Conservation (phyloP, 2,329 filamentous ascomycete genomes). For the Stachybotrys echinatus region DNA sequence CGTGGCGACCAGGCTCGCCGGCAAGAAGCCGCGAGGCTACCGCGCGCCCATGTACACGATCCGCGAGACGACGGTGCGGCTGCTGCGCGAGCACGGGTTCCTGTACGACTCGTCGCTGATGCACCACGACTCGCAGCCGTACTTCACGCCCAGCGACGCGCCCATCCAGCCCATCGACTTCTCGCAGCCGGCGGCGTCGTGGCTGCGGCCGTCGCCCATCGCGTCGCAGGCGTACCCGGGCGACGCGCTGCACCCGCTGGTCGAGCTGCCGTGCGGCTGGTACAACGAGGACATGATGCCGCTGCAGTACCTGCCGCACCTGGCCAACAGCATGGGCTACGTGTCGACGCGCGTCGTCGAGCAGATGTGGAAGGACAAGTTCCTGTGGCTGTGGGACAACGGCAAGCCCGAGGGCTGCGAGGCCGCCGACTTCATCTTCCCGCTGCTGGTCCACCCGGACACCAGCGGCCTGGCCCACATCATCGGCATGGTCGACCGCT, state of each 20-base stretch:
- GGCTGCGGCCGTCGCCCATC: slow-evolving; percentile 36
- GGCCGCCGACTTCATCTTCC: slow-evolving; percentile 37
- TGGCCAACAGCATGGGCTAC: slow-evolving; percentile 50
- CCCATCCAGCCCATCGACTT: slow-evolving; percentile 32
- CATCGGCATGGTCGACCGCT: slow-evolving; percentile 41
- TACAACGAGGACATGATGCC: slow-evolving; percentile 46
- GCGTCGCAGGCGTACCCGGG: not conserved
- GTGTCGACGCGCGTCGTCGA: slow-evolving; percentile 52
- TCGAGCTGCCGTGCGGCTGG: slow-evolving; percentile 44
- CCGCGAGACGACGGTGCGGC: slow-evolving; percentile 35
- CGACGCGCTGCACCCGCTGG: slow-evolving; percentile 14
- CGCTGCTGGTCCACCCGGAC: slow-evolving; percentile 51
- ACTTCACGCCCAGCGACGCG: slow-evolving; percentile 22
- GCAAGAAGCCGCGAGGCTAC: slow-evolving; percentile 37
- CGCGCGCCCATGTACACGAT: slow-evolving; percentile 44
- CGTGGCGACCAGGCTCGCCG: slow-evolving; percentile 31
- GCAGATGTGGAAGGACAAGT: slow-evolving; percentile 56
- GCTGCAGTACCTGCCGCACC: slow-evolving; percentile 38
- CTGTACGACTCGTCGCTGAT: slow-evolving; percentile 39
- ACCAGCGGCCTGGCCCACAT: slow-evolving; percentile 57
- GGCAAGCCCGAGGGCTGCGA: slow-evolving; percentile 18
- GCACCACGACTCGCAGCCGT: slow-evolving; percentile 39
- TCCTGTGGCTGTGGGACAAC: slow-evolving; percentile 45
- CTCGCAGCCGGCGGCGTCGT: slow-evolving; percentile 28
- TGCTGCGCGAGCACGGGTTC: slow-evolving; percentile 37